Evolutionary conservation across 352 stramenopile genomes (phyloP).

Genomic region (Globisporangium camurandrum): DNA sequence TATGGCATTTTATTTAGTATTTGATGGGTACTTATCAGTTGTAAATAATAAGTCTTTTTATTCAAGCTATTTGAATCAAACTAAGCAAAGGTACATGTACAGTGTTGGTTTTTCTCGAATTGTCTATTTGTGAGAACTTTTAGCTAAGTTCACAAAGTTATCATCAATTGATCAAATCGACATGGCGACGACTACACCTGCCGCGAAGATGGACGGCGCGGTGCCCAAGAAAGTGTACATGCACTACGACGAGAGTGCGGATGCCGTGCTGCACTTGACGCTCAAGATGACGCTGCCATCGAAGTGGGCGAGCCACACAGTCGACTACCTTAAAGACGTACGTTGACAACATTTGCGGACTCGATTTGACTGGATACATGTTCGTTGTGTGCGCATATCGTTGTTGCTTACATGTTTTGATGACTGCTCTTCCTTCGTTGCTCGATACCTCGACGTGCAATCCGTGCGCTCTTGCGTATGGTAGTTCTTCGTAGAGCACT

Average conservation of each 20-base stretch:
- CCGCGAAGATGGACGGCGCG: slow-evolving; percentile 64
- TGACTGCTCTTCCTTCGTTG: too few species aligned
- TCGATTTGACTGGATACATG: background rate
- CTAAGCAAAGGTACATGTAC: too few species aligned
- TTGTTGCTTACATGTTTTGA: background rate
- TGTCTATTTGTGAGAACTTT: too few species aligned
- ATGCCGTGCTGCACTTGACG: slow-evolving; percentile 54
- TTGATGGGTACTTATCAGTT: too few species aligned
- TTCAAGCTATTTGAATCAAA: too few species aligned
- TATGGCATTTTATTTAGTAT: too few species aligned
- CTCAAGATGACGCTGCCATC: slow-evolving; percentile 86
- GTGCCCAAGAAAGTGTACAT: slow-evolving; percentile 87
- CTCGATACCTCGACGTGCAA: too few species aligned
- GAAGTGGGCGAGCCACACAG: slow-evolving; percentile 75
- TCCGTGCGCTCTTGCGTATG: too few species aligned
- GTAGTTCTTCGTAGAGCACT: slow-evolving; percentile 88
- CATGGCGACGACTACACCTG: slow-evolving; percentile 20
- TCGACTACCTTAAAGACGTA: slow-evolving; percentile 81
- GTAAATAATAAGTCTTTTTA: too few species aligned
- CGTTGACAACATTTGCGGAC: background rate
- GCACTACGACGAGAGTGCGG: slow-evolving; percentile 70
- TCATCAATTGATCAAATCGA: too few species aligned
- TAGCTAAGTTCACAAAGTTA: too few species aligned
- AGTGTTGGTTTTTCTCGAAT: too few species aligned
- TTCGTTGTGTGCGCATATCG: background rate